These are phyloP conservation scores for Xylaria sp. DNA, from an alignment of 2,329 filamentous ascomycete species.

Conservation along the genomic window DNA sequence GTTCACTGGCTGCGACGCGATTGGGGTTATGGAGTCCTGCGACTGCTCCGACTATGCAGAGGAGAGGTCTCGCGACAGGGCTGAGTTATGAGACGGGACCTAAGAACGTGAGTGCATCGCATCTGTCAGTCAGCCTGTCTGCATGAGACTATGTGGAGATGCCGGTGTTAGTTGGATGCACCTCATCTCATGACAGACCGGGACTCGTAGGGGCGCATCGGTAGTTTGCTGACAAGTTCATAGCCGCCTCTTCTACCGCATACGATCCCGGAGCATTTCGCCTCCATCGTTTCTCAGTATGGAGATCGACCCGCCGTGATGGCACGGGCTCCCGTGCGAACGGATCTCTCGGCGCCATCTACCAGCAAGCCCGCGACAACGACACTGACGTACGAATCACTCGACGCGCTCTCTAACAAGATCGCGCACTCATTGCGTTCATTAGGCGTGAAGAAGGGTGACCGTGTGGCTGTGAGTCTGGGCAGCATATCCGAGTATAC, in stretches of 20 bases:
- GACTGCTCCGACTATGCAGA: neutral
- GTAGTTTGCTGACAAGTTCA: slow-evolving; percentile 4
- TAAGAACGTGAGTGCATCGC: slow-evolving; percentile 26
- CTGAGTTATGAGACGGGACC: slow-evolving; percentile 33
- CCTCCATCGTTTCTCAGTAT: slow-evolving; percentile 55
- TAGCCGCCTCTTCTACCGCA: slow-evolving; percentile 62
- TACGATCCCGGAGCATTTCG: slow-evolving; percentile 70
- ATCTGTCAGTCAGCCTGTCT: neutral
- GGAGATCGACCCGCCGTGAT: slow-evolving; percentile 61
- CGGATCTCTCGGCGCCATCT: slow-evolving; percentile 19
- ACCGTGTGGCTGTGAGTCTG: slow-evolving; percentile 78
- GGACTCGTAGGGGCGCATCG: neutral
- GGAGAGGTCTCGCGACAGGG: slow-evolving; percentile 26
- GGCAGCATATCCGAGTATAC: slow-evolving; percentile 84
- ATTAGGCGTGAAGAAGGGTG: slow-evolving; percentile 71
- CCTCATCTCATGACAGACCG: neutral
- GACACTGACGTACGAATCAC: slow-evolving; percentile 64
- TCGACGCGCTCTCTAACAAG: slow-evolving; percentile 71
- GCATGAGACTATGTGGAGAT: neutral
- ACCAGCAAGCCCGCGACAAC: slow-evolving; percentile 52
- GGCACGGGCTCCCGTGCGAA: slow-evolving; percentile 39
- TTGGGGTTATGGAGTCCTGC: neutral
- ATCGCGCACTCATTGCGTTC: slow-evolving; percentile 65
- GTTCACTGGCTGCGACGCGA: neutral
- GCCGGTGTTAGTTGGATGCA: neutral